These are phyloP conservation scores for Aspergillus persii DNA, from an alignment of 2,329 filamentous ascomycete species.

Conservation along the genomic window DNA sequence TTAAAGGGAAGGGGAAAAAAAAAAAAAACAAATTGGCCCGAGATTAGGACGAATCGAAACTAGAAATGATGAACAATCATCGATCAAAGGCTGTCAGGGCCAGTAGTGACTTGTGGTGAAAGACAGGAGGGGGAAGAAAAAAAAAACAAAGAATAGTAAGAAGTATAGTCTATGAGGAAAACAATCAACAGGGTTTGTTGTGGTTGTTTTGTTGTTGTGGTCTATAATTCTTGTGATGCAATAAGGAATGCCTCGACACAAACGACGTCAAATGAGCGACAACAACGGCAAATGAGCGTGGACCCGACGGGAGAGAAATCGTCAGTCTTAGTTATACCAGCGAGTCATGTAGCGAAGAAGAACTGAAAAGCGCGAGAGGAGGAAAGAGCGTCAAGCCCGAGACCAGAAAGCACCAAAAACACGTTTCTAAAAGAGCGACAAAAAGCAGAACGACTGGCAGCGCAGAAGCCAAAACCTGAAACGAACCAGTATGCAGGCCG, in stretches of 20 bases:
- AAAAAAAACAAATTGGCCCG: constrained; percentile 9
- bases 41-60: constrained; percentile 7
- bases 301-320: constrained; percentile 17
- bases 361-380: constrained; percentile 10
- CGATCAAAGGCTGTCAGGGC: constrained; percentile 5
- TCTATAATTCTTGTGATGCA: constrained; percentile 25
- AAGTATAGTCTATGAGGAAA: constrained; percentile 10
- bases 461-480: constrained; percentile 23
- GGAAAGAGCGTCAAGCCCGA: constrained; percentile 31
- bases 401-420: constrained; percentile 24
- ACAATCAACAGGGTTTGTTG: constrained; percentile 12
- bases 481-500: constrained; percentile 13
- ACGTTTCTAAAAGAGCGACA: constrained; percentile 35
- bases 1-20: constrained; percentile 1
- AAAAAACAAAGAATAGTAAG: constrained; percentile 2
- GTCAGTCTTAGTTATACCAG: constrained; percentile 15
- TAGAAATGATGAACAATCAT: constrained; percentile 11
- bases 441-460: constrained; percentile 28
- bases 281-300: constrained; percentile 20
- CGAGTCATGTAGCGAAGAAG: constrained; percentile 13
- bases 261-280: constrained; percentile 20
- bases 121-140: not conserved
- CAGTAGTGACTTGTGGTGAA: not conserved
- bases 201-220: constrained; percentile 24
- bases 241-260: constrained; percentile 30